These are phyloP conservation scores for Fraxinus floribunda DNA, from an alignment of 305 asterid genomes.

Conservation along the genomic window DNA sequence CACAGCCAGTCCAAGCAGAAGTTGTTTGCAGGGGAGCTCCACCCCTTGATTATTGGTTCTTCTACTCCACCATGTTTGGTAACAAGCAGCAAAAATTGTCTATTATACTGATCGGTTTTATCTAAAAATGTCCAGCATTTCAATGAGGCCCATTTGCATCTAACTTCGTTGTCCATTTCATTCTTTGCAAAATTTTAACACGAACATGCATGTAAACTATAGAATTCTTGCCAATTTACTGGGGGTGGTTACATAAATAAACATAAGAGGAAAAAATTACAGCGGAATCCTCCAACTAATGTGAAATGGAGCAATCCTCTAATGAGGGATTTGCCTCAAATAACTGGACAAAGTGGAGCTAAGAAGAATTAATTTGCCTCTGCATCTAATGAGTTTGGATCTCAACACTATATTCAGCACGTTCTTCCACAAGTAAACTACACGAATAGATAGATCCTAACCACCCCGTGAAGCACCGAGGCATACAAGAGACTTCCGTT, in stretches of 20 bases:
- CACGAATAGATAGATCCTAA: conserved; percentile 27
- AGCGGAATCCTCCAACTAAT: neutral
- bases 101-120: neutral
- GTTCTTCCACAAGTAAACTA: conserved; percentile 16
- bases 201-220: neutral
- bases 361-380: conserved; percentile 7
- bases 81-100: neutral
- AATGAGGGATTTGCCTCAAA: neutral
- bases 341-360: neutral
- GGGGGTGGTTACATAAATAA: neutral
- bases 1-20: neutral
- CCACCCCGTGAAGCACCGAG: conserved; percentile 19
- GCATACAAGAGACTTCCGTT: conserved; percentile 16
- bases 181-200: neutral
- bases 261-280: neutral
- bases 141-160: neutral
- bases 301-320: neutral
- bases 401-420: conserved; percentile 22
- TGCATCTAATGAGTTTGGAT: conserved; percentile 17
- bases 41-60: neutral
- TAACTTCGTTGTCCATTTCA: neutral
- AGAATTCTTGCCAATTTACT: neutral
- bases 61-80: neutral
- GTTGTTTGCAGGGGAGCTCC: neutral
- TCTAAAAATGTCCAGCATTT: neutral